A percentile compares a stretch with the other conserved stretches of the same genome.
Evolutionary conservation across 768 basidiomycete species (phyloP).

Genomic region (Roridomyces roridus): DNA sequence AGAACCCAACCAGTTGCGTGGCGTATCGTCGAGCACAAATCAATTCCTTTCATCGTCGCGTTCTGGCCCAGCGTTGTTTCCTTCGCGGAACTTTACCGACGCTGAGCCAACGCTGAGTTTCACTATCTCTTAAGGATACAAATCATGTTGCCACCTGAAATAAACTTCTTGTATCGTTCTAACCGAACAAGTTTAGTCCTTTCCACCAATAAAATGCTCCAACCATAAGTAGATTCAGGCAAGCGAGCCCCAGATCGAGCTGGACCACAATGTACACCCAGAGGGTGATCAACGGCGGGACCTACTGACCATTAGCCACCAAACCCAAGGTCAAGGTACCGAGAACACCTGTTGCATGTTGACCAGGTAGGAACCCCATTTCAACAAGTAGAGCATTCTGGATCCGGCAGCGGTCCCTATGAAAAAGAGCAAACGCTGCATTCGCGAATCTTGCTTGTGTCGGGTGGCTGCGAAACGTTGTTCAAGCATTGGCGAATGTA

Average conservation of each 20-base stretch:
- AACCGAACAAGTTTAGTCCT: constrained; percentile 53
- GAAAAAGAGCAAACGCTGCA: constrained; percentile 65
- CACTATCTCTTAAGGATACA: constrained; percentile 12
- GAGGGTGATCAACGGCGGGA: constrained; percentile 76
- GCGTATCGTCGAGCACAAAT: constrained; percentile 85
- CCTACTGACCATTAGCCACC: constrained; percentile 44
- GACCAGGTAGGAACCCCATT: constrained; percentile 69
- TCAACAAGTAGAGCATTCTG: constrained; percentile 75
- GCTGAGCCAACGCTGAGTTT: background rate
- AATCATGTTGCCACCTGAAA: too few relatives aligned
- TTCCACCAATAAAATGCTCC: constrained; percentile 69
- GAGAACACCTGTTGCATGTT: constrained; percentile 75
- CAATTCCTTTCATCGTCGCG: constrained; percentile 25
- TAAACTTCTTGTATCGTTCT: too few relatives aligned
- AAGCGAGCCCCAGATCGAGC: constrained; percentile 67
- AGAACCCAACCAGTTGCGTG: constrained; percentile 61
- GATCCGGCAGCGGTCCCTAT: constrained; percentile 63
- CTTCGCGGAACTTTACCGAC: constrained; percentile 1
- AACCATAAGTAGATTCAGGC: constrained; percentile 59
- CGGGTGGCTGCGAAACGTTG: constrained; percentile 55
- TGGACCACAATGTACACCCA: constrained; percentile 83
- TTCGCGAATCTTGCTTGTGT: constrained; percentile 58
- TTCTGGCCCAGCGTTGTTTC: constrained; percentile 8
- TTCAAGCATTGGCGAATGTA: background rate
- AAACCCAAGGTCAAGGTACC: background rate